These are phyloP conservation scores for Morella rubra DNA, from an alignment of 306 rosid genomes.

Conservation along the genomic window DNA sequence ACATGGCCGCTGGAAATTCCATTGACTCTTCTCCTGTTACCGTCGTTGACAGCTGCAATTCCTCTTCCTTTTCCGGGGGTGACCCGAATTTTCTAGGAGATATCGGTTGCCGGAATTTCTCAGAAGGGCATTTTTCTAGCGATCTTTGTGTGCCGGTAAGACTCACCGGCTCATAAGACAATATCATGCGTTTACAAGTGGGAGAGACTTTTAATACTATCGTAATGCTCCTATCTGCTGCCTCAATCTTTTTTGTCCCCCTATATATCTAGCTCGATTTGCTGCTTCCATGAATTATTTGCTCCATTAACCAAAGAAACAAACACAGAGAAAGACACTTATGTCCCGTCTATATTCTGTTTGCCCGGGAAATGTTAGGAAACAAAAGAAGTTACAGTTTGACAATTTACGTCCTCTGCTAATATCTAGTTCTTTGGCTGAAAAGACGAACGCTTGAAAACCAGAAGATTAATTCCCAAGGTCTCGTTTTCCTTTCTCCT, in stretches of 20 bases:
- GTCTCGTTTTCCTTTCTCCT: neutral
- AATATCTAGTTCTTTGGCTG: neutral
- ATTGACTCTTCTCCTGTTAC: conserved; percentile 46
- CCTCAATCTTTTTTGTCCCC: no score
- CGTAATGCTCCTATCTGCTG: neutral
- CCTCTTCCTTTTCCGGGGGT: conserved; percentile 44
- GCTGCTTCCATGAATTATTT: neutral
- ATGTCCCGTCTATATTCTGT: neutral
- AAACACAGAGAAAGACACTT: no score
- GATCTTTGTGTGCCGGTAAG: conserved; percentile 86
- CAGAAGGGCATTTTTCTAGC: conserved; percentile 53
- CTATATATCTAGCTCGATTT: no score
- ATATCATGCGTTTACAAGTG: neutral
- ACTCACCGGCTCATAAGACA: neutral
- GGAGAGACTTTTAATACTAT: neutral
- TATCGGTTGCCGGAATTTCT: conserved; percentile 32
- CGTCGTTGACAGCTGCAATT: conserved; percentile 52
- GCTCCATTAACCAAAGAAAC: neutral
- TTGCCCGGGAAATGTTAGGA: neutral
- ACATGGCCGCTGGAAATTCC: conserved; percentile 44
- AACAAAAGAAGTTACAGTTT: neutral
- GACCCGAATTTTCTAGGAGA: conserved; percentile 35
- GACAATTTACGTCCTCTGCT: neutral
- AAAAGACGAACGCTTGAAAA: no score
- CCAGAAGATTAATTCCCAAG: neutral